Percentiles rank a stretch among this genome's conserved stretches.
phyloP scores from a whole-genome alignment of 208 protist species.

The Acanthamoeba sp. region DNA sequence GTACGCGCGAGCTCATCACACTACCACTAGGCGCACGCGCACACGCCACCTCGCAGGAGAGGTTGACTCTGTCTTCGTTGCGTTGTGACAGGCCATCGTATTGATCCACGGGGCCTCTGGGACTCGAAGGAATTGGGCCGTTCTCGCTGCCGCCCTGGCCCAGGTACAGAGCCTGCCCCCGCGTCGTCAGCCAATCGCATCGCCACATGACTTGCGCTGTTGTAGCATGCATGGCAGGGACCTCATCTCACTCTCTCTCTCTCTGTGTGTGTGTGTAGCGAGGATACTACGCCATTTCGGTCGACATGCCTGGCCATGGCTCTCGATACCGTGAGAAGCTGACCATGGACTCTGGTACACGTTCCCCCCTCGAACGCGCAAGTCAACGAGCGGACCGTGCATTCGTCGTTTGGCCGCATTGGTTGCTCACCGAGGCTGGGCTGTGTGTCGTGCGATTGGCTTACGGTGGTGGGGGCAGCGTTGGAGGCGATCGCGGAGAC shows the following conservation, averaged over 20 bases:
- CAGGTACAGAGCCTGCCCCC: not conserved
- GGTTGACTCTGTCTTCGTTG: not conserved
- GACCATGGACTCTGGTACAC: conserved; percentile 25
- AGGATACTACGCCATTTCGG: conserved; percentile 3
- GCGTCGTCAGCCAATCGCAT: too few species aligned
- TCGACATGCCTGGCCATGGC: conserved; percentile 12
- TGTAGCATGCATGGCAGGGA: too few species aligned
- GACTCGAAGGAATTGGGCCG: not conserved
- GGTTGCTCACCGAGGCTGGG: not conserved
- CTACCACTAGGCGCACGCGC: not conserved
- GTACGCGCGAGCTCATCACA: not conserved
- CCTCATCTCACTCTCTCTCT: too few species aligned
- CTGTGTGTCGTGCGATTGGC: not conserved
- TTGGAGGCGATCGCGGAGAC: not conserved
- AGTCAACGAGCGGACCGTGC: too few species aligned
- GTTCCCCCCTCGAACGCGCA: not conserved
- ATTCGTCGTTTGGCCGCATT: not conserved
- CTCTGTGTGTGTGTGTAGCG: not conserved
- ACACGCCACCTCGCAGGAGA: not conserved
- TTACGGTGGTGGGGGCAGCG: not conserved
- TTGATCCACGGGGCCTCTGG: not conserved
- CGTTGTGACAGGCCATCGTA: not conserved
- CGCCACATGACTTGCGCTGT: too few species aligned
- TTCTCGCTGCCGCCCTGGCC: not conserved
- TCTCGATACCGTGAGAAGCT: conserved; percentile 22